Base-by-base conservation (phyloP, 345 rosid species). In the Xanthoceras sorbifolium region DNA sequence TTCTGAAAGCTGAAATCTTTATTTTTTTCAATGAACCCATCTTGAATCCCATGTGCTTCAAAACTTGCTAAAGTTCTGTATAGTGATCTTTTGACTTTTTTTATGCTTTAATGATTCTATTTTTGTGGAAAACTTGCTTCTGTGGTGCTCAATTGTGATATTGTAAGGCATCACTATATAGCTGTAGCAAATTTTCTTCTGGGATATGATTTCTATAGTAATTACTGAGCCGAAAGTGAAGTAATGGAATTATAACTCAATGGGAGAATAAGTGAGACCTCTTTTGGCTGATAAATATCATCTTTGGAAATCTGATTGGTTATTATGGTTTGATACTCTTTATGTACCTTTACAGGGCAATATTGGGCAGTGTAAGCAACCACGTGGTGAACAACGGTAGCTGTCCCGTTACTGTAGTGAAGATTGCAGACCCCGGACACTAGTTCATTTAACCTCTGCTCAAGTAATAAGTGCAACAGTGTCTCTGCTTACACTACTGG, bases 281-380 rank as follows among this genome's bases (percentile, higher is more conserved):
- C 31, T 70, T 50, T 70, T 7, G 65, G 25, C 62, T n/a, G 38
- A 11, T 4, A 25, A 20, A n/a, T 50, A 20, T 71, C n/a, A 20
- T 5, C 10, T 15, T 8, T n/a, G 4, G 18, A 17, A n/a, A 18
- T 62, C 31, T 64, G 36, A 20, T 59, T 64, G 22, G 40, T n/a
- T 42, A 28, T 71, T n/a, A 12, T 26, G 23, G 25, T 5, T 57
- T 50, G 4, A 17, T 50, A 50, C n/a, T 15, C 5, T 18, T 25
- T 29, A 14, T 64, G 26, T 55, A 18, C 44, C 6, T n/a, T 62
- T 74, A 63, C 87, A 92, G 92, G 85, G 93, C 82, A 72, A 90
- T 93, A 61, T 32, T 91, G 87, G 97, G 97, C 67, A 90, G 97
- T 74, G 96, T 93, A 6, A 93, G 97, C 90, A 93, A 87, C 87